Evolutionary conservation across 495 filamentous ascomycete genomes (phyloP).

Genomic region (Aspergillus avenaceus): DNA sequence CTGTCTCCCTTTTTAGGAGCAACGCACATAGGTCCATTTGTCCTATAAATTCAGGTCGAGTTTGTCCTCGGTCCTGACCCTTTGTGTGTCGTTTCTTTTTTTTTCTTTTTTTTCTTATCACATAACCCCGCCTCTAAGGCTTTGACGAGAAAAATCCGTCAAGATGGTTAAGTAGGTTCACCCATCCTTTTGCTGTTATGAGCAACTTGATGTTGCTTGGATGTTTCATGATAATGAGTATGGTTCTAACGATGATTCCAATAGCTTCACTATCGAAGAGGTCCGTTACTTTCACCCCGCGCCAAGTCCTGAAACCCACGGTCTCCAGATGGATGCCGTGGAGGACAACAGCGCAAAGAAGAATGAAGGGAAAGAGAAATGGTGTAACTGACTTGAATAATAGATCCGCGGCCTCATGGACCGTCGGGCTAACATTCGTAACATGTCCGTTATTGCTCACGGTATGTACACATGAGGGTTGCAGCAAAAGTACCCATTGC

Average conservation of each 20-base stretch:
- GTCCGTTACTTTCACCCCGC: slow-evolving; percentile 35
- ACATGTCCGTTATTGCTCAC: slow-evolving; percentile 99
- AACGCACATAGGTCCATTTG: slow-evolving; percentile 42
- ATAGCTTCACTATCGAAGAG: slow-evolving; percentile 98
- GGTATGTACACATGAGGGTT: slow-evolving; percentile 49
- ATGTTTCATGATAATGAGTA: no score
- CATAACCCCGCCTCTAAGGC: slow-evolving; percentile 38
- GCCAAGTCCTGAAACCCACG: background rate
- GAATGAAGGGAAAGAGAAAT: background rate
- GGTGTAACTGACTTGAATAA: slow-evolving; percentile 9
- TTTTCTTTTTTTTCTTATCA: slow-evolving; percentile 18
- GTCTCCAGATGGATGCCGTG: background rate
- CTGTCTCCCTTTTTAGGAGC: slow-evolving; percentile 32
- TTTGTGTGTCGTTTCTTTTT: slow-evolving; percentile 39
- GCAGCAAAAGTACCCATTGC: no score
- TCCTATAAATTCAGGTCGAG: slow-evolving; percentile 41
- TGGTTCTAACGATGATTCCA: slow-evolving; percentile 24
- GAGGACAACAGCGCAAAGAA: background rate
- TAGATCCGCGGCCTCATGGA: slow-evolving; percentile 95
- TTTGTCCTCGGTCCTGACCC: slow-evolving; percentile 44
- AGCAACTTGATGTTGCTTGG: no score
- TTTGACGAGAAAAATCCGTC: slow-evolving; percentile 65
- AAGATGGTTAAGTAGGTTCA: slow-evolving; percentile 99
- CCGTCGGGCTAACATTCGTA: slow-evolving; percentile 94
- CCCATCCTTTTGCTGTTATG: no score